Base-by-base conservation (phyloP, 106 monocot species). In the Triglochin maritima region DNA sequence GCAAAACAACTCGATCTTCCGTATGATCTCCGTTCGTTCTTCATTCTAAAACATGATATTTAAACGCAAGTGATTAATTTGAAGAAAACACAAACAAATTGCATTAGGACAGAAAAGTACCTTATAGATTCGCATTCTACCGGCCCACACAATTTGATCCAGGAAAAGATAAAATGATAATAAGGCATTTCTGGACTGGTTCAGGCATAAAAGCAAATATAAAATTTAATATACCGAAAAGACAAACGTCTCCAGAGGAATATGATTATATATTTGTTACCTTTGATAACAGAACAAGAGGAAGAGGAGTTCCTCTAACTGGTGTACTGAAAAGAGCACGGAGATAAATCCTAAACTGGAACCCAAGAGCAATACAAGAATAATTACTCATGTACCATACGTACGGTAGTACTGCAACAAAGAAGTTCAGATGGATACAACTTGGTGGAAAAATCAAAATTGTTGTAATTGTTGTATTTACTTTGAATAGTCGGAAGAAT, bases 111-210 rank as follows among this genome's bases (percentile, higher is more conserved):
- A 46, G 42, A 5, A 56, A 56, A 61, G 9, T 54, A 96, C 98
- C 98, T 98, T 98, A 68, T 92, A 88, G 72, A 98, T 84, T 46
- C 91, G 91, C 12, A 84, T 81, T 76, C 91, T 84, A 41, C 88
- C 84, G 15, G 72, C 66, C 98, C 98, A 98, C 15, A 98, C 91
- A 59, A 98, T 80, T 81, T 98, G 98, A 79, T 98, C 98, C 74
- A 98, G 79, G 76, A 98, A 83, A 44, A 98, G 74, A 81, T 86
- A 98, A 59, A 88, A 81, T 42, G 98, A 92, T 9, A 92, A 44
- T 67, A 92, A 62, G 56, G 98, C 91, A 82, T 98, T 98, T 79
- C 88, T 98, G 67, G 88, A 88, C 98, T 98, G 80, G 46, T 77
- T 44, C 12, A 42, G 60, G 11, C 59, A 29, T 61, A 46, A 44